phyloP scores from a whole-genome alignment of 2,329 filamentous ascomycete species.

The Coniochaeta prunicola region DNA sequence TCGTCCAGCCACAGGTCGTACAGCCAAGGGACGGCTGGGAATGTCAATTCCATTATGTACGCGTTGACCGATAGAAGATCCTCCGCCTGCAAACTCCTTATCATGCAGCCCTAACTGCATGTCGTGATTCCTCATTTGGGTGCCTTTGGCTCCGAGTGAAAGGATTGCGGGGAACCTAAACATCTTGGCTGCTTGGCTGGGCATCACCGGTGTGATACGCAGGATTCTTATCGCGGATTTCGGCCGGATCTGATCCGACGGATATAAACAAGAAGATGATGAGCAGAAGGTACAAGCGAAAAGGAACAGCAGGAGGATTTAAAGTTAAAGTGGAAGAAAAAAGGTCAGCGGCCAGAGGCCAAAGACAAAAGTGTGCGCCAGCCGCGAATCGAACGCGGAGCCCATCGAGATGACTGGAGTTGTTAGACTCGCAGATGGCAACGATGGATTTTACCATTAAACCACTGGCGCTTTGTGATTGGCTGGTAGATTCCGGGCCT shows the following conservation, averaged over 20 bases:
- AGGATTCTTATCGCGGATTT: not conserved
- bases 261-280: not conserved
- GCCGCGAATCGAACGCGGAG: conserved; percentile 3
- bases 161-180: not conserved
- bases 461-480: conserved; percentile 24
- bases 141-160: not conserved
- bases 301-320: not conserved
- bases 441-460: conserved; percentile 45
- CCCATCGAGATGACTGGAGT: too few species aligned
- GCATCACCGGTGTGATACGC: not conserved
- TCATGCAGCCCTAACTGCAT: not conserved
- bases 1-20: not conserved
- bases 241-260: not conserved
- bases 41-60: not conserved
- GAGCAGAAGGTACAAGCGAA: not conserved
- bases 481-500: not conserved
- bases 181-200: not conserved
- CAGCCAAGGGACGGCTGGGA: not conserved
- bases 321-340: too few species aligned
- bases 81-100: not conserved
- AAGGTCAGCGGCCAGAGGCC: not conserved
- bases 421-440: too few species aligned
- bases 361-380: not conserved
- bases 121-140: not conserved
- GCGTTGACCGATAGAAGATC: not conserved